Evolutionary conservation across 768 basidiomycete genomes (phyloP).

Genomic region (Tricholoma sp.): DNA sequence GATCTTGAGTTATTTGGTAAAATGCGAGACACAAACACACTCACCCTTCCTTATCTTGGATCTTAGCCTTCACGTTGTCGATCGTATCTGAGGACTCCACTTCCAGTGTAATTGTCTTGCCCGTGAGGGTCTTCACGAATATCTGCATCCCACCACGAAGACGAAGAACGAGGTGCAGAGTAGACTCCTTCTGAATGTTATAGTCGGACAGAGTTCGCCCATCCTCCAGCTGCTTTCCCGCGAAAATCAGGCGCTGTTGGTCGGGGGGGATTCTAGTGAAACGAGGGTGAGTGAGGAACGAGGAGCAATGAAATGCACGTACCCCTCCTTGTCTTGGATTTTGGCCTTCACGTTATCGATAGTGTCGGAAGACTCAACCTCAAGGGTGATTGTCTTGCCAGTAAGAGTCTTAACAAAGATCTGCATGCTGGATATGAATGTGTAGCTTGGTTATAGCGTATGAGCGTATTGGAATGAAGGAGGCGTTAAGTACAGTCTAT

Average conservation of each 20-base stretch:
- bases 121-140: conserved; percentile 84
- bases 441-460: not conserved
- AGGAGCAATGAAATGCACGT: conserved; percentile 15
- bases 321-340: conserved; percentile 89
- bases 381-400: conserved; percentile 75
- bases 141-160: conserved; percentile 68
- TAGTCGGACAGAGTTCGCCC: conserved; percentile 70
- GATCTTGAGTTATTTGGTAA: not conserved
- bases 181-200: conserved; percentile 64
- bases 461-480: not conserved
- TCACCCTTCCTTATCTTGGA: conserved; percentile 77
- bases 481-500: not conserved
- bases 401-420: conserved; percentile 54
- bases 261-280: conserved; percentile 61
- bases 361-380: conserved; percentile 68
- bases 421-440: conserved; percentile 27
- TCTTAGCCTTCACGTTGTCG: conserved; percentile 78
- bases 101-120: conserved; percentile 89
- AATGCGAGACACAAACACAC: conserved; percentile 3
- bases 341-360: conserved; percentile 74
- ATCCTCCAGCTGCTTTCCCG: conserved; percentile 82
- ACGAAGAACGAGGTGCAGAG: conserved; percentile 49
- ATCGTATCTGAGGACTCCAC: conserved; percentile 77
- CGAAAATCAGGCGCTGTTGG: conserved; percentile 76
- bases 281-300: conserved; percentile 1